Percentiles rank a stretch among this genome's conserved stretches.
These are phyloP conservation scores for Euphrasia arctica DNA, from an alignment of 305 asterid species.

Conservation along the genomic window DNA sequence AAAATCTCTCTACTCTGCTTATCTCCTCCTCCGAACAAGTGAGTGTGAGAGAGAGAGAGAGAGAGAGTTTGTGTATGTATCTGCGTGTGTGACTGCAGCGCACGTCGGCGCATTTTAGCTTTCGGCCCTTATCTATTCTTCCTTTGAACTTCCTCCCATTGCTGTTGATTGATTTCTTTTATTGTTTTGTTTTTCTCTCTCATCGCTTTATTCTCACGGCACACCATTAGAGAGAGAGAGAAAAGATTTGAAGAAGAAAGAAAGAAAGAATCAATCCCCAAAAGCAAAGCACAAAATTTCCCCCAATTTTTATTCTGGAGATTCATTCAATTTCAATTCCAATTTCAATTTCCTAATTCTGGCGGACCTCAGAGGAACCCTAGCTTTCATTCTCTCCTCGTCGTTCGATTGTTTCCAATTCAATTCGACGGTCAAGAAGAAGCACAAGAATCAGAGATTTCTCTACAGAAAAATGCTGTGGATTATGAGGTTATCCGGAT, in stretches of 20 bases:
- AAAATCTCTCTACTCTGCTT: too few species aligned
- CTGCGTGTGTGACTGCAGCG: slow-evolving; percentile 35
- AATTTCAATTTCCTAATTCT: slow-evolving; percentile 29
- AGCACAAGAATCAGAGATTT: slow-evolving; percentile 24
- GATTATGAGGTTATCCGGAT: slow-evolving; percentile 69
- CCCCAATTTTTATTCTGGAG: slow-evolving; percentile 27
- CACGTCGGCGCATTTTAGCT: slow-evolving; percentile 46
- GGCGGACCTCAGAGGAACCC: slow-evolving; percentile 75
- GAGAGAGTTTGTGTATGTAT: slow-evolving; percentile 22
- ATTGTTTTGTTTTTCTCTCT: not conserved
- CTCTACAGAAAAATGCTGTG: slow-evolving; percentile 57
- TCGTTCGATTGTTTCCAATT: slow-evolving; percentile 28
- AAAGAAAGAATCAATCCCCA: not conserved
- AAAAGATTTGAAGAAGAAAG: not conserved
- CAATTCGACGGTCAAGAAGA: slow-evolving; percentile 30
- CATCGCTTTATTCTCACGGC: slow-evolving; percentile 54
- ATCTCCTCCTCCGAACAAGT: too few species aligned
- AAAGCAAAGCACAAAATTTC: slow-evolving; percentile 42
- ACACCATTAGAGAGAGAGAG: slow-evolving; percentile 32
- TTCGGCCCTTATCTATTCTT: slow-evolving; percentile 22
- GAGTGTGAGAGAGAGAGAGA: not conserved
- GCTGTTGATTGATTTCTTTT: slow-evolving; percentile 26
- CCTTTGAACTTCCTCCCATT: slow-evolving; percentile 24
- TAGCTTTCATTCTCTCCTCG: slow-evolving; percentile 54
- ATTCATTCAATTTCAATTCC: not conserved